Evolutionary conservation across 2,329 filamentous ascomycete genomes (phyloP).

Genomic region (Talaromyces sp.): DNA sequence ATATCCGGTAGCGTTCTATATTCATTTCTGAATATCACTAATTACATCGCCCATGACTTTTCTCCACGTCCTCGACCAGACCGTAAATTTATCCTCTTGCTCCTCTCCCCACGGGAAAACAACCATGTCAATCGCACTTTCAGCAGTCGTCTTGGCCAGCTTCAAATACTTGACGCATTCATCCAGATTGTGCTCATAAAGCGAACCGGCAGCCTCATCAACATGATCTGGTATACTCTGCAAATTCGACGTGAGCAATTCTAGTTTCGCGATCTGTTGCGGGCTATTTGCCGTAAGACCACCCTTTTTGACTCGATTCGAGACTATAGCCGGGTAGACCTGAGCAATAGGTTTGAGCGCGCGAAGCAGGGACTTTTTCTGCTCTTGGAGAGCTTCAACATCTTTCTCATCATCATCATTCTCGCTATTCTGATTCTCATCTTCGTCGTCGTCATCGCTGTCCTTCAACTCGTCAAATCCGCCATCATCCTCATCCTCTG

Average conservation of each 20-base stretch:
- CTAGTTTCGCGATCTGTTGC: slow-evolving; percentile 29
- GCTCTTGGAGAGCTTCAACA: slow-evolving; percentile 35
- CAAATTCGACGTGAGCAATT: slow-evolving; percentile 33
- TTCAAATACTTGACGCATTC: slow-evolving; percentile 33
- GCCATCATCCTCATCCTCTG: slow-evolving; percentile 61
- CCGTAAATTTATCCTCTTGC: slow-evolving; percentile 70
- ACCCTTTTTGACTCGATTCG: slow-evolving; percentile 39
- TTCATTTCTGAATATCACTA: slow-evolving; percentile 26
- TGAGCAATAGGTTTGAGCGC: slow-evolving; percentile 44
- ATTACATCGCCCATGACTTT: slow-evolving; percentile 43
- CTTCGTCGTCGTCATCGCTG: slow-evolving; percentile 24
- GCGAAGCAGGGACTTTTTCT: slow-evolving; percentile 43
- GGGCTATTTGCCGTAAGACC: slow-evolving; percentile 21
- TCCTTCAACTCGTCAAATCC: slow-evolving; percentile 46
- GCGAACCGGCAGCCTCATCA: slow-evolving; percentile 45
- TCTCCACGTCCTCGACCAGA: slow-evolving; percentile 65
- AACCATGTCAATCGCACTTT: slow-evolving; percentile 68
- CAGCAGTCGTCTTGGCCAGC: slow-evolving; percentile 45
- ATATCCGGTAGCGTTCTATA: neutral
- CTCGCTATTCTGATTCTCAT: neutral
- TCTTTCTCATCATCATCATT: slow-evolving; percentile 25
- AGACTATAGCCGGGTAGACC: slow-evolving; percentile 43
- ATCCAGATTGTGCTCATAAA: slow-evolving; percentile 42
- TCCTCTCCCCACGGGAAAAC: slow-evolving; percentile 62
- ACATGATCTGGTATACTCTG: slow-evolving; percentile 40